A percentile compares a stretch with the other conserved stretches of the same genome.
phyloP scores from a whole-genome alignment of 805 yeast species.

The Ogataea henricii region DNA sequence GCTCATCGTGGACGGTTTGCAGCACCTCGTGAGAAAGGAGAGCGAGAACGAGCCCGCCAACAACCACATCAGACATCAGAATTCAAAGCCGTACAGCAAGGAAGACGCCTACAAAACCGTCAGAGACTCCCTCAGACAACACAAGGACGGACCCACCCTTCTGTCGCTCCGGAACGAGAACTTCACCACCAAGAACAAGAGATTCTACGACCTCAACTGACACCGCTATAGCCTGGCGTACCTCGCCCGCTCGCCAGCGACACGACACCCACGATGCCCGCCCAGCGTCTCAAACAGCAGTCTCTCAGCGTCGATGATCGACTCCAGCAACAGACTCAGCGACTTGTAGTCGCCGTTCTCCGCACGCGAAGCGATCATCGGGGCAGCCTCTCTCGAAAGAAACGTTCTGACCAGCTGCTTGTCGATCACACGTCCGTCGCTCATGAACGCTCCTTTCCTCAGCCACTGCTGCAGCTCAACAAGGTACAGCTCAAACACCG shows the following conservation, averaged over 20 bases:
- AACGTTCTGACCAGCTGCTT: conserved; percentile 50
- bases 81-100: background rate
- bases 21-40: conserved; percentile 35
- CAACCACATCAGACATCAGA: conserved; percentile 3
- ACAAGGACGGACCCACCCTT: conserved; percentile 27
- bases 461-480: conserved; percentile 53
- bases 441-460: conserved; percentile 53
- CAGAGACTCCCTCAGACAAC: conserved; percentile 15
- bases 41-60: conserved; percentile 10
- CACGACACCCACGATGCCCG: too few species aligned
- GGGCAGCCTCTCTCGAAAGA: conserved; percentile 51
- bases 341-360: background rate
- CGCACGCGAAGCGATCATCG: background rate
- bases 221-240: background rate
- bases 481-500: conserved; percentile 69
- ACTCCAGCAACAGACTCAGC: background rate
- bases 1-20: conserved; percentile 65
- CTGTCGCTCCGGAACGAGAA: conserved; percentile 31
- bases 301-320: background rate
- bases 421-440: conserved; percentile 55
- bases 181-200: conserved; percentile 27
- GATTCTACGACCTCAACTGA: conserved; percentile 32
- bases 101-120: conserved; percentile 3
- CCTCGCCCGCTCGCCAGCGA: background rate
- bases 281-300: background rate